Evolutionary conservation across 768 basidiomycete genomes (phyloP), one percentile per base, ranked within the genome.

Genomic region (Hypsizygus marmoreus): DNA sequence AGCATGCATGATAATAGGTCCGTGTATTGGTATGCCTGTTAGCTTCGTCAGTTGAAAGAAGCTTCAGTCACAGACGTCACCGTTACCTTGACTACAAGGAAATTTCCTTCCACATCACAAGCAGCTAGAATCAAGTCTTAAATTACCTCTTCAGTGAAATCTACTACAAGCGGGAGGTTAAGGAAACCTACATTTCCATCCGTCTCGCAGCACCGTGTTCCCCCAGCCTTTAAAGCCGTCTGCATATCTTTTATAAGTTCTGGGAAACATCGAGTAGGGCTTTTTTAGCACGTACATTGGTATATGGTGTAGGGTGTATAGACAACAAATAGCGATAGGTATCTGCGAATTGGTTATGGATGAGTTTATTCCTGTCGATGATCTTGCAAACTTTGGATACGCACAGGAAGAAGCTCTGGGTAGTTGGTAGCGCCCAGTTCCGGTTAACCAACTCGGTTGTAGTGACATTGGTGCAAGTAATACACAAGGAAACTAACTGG

Each of bases 221-320:
- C 69, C 75, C 91, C 91, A 94, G 14, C 91, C 91, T 56, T 77
- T 81, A 48, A 87, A 74, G n/a, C 90, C 90, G 58, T 94, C 90
- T 92, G 53, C 16, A 35, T 25, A 43, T 26, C 2, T 20, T 16
- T 38, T 22, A 32, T 41, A 44, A 22, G 16, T 40, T 49, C 14
- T 42, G 38, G 16, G 35, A 45, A 23, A 13, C 16, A 36, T 9
- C 13, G 11, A n/a, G 42, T n/a, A 31, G 41, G 44, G 9, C 40
- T 6, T 43, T 42, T 12, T 34, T 19, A 25, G 12, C 3, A 61
- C 87, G 43, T 54, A 91, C 89, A 94, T 70, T 82, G 74, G 62
- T 91, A 92, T 25, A 94, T 88, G 28, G 91, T 94, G 70, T 91
- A 93, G 0, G 91, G 91, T 17, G 91, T 91, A 61, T 92, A 94